Conservation (phyloP, 1,284 basidiomycete species). For the Fomitopsis schrenkii region DNA sequence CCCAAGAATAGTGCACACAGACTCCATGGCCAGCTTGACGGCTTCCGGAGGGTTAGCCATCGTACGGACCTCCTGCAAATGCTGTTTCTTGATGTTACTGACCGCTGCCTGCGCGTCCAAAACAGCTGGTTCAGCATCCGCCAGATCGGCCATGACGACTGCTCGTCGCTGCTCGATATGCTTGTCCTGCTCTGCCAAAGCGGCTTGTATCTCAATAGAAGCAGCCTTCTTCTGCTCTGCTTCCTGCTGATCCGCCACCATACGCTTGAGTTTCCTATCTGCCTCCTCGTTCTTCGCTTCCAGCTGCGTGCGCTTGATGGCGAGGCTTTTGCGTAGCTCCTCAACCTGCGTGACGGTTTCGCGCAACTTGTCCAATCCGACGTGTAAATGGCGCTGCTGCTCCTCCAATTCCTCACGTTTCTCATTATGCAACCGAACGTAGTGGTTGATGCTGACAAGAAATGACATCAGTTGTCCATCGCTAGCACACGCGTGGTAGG, state of each 20-base stretch:
- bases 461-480: constrained; percentile 9
- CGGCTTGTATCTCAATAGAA: constrained; percentile 94
- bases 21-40: constrained; percentile 99
- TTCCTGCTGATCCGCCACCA: constrained; percentile 98
- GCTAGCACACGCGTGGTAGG: not conserved
- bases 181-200: constrained; percentile 87
- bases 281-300: constrained; percentile 93
- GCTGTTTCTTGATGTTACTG: constrained; percentile 95
- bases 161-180: constrained; percentile 85
- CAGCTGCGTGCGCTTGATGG: constrained; percentile 90
- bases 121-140: constrained; percentile 97
- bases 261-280: constrained; percentile 95
- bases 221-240: constrained; percentile 98
- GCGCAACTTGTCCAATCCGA: constrained; percentile 95
- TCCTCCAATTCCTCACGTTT: constrained; percentile 99
- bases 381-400: constrained; percentile 97
- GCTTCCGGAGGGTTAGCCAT: constrained; percentile 99
- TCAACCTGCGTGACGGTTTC: constrained; percentile 97
- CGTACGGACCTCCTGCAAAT: constrained; percentile 94
- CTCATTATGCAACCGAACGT: constrained; percentile 93
- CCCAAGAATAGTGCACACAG: constrained; percentile 96
- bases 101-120: constrained; percentile 93
- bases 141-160: constrained; percentile 93
- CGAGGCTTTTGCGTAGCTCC: constrained; percentile 92
- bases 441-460: constrained; percentile 84